Evolutionary conservation across 2,329 filamentous ascomycete genomes (phyloP), one percentile per base, ranked within the genome.

Genomic region (Venturia asperata): DNA sequence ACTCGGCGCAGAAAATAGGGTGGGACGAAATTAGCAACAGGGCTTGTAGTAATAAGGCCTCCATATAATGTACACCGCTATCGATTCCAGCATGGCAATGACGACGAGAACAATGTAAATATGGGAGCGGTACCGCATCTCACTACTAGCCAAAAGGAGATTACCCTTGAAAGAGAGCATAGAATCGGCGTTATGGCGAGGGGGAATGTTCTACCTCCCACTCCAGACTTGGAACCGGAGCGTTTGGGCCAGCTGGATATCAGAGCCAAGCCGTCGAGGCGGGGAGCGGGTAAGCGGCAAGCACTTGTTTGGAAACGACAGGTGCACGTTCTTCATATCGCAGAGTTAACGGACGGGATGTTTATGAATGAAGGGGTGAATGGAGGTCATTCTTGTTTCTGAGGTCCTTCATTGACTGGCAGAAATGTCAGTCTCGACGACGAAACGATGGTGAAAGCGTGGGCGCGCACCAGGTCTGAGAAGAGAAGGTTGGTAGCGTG

Each of bases 81-180:
- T 17, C 49, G 11, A 27, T 27, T 15, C 11, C n/a, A 27, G 24
- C 49, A 17, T 56, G 49, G 24, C 49, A 34, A 56, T 30, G 19
- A 19, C 15, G 24, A 19, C 17, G 11, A 15, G 27, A 37, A 4
- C 15, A 9, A 5, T 58, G 19, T 58, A 58, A 34, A 9, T 9
- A 58, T 58, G 30, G 52, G 52, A 37, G 52, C 52, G 52, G 27
- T 58, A 37, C 27, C 52, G 52, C 15, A n/a, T 58, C 52, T 10
- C 10, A 4, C 47, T 17, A 15, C 1, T 52, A 27, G 15, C 7
- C 21, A 27, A 27, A 52, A 15, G 0, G 47, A 52, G 47, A 21
- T 58, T 21, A 15, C 37, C 52, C 52, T 27, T 58, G 30, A 58
- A 37, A 15, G 49, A 24, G 49, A 10, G n/a, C 30, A 58, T 1